These are phyloP conservation scores for Monosporascus sp. DNA, from an alignment of 2,329 filamentous ascomycete species.

Conservation along the genomic window DNA sequence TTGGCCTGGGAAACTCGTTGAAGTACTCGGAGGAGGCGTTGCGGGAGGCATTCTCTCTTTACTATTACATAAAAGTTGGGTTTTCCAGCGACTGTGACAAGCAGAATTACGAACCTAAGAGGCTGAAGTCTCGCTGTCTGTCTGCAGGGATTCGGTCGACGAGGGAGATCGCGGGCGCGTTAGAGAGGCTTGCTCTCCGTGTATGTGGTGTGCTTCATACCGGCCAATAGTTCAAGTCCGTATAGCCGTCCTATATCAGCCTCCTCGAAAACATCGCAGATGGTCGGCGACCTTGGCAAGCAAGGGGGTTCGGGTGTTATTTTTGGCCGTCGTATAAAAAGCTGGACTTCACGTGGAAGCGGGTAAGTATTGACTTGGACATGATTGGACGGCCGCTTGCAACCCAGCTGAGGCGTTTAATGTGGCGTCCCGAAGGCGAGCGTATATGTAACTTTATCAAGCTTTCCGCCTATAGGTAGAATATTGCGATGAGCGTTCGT, in stretches of 20 bases:
- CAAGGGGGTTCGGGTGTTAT: background rate
- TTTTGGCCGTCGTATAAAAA: background rate
- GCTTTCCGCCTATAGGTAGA: background rate
- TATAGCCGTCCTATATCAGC: too few species aligned
- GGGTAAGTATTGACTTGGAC: background rate
- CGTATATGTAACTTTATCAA: background rate
- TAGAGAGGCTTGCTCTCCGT: too few species aligned
- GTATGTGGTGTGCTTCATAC: too few species aligned
- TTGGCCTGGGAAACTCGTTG: too few species aligned
- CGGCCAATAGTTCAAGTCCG: too few species aligned
- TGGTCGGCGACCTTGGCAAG: background rate
- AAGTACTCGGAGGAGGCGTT: too few species aligned
- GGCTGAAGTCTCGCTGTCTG: background rate
- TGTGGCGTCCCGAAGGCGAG: conserved; percentile 5
- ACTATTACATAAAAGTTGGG: background rate
- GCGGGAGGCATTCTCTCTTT: background rate
- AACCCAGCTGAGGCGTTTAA: background rate
- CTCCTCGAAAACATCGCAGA: background rate
- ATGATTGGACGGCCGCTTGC: background rate
- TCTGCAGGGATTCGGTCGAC: background rate
- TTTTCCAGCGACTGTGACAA: background rate
- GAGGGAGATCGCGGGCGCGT: background rate
- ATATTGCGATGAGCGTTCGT: background rate
- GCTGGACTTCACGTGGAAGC: background rate
- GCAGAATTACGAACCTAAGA: background rate